A percentile compares a stretch with the other conserved stretches of the same genome.
Evolutionary conservation across 306 rosid genomes (phyloP).

Genomic region (Corylus americana): DNA sequence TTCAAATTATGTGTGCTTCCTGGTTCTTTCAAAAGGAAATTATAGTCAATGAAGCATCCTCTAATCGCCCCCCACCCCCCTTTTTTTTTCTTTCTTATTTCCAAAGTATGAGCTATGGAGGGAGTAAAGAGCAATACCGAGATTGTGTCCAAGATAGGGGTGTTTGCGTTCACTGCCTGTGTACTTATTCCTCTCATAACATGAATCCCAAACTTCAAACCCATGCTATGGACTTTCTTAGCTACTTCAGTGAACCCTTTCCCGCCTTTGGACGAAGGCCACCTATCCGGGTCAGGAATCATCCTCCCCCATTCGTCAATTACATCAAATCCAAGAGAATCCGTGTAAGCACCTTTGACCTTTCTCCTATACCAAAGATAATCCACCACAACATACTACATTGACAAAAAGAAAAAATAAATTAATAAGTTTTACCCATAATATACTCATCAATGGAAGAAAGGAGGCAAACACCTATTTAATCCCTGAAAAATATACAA

Average conservation of each 20-base stretch:
- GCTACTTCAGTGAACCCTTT: constrained; percentile 75
- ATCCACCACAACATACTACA: constrained; percentile 94
- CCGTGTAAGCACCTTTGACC: constrained; percentile 67
- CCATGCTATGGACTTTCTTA: constrained; percentile 70
- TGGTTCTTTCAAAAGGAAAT: constrained; percentile 8
- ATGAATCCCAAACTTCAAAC: constrained; percentile 95
- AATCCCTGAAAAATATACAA: not conserved
- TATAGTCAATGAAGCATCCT: constrained; percentile 1
- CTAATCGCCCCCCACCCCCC: not conserved
- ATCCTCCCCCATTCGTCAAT: constrained; percentile 96
- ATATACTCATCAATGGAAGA: not conserved
- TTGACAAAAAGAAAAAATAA: constrained; percentile 22
- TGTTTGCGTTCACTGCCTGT: constrained; percentile 88
- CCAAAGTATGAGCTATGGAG: constrained; percentile 5
- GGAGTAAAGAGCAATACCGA: constrained; percentile 50
- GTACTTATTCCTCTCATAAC: constrained; percentile 98
- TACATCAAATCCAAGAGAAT: constrained; percentile 89
- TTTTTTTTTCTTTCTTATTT: not conserved
- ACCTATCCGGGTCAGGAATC: constrained; percentile 79
- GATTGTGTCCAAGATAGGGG: constrained; percentile 74
- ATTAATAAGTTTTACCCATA: not conserved
- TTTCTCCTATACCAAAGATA: constrained; percentile 92
- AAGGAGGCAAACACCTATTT: not conserved
- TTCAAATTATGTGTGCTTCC: not conserved
- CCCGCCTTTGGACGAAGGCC: constrained; percentile 89